Evolutionary conservation across 345 rosid genomes (phyloP).

Genomic region (Salix purpurea): DNA sequence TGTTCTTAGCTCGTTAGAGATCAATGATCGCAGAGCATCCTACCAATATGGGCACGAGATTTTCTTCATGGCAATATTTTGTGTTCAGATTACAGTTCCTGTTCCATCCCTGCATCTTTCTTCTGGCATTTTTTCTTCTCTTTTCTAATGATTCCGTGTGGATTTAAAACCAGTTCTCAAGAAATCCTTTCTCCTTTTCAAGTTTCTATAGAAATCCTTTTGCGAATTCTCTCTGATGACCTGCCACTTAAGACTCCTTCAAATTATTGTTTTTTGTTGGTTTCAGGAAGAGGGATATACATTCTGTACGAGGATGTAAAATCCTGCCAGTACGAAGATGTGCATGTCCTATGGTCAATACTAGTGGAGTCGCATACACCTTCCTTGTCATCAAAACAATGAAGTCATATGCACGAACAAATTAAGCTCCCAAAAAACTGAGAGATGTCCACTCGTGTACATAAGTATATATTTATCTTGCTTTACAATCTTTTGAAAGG

Average conservation of each 20-base stretch:
- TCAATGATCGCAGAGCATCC: neutral
- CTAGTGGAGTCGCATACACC: slow-evolving; percentile 66
- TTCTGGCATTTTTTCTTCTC: neutral
- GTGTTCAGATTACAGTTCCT: neutral
- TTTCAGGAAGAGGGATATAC: slow-evolving; percentile 75
- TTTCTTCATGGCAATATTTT: neutral
- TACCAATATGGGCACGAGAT: neutral
- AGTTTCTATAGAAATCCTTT: neutral
- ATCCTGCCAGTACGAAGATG: slow-evolving; percentile 86
- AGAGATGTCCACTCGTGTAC: slow-evolving; percentile 22
- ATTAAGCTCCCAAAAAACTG: slow-evolving; percentile 5
- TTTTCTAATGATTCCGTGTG: neutral
- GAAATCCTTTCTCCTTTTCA: neutral
- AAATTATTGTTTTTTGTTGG: neutral
- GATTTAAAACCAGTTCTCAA: neutral
- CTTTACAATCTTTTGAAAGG: slow-evolving; percentile 6
- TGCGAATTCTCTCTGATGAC: neutral
- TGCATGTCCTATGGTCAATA: slow-evolving; percentile 85
- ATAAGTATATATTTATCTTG: slow-evolving; percentile 35
- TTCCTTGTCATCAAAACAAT: slow-evolving; percentile 39
- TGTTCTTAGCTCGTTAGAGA: neutral
- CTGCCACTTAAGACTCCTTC: neutral
- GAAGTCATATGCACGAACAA: slow-evolving; percentile 10
- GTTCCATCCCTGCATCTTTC: neutral
- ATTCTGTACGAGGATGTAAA: slow-evolving; percentile 86